Evolutionary conservation across 2,329 filamentous ascomycete species (phyloP).

Genomic region (Claviceps cyperi): DNA sequence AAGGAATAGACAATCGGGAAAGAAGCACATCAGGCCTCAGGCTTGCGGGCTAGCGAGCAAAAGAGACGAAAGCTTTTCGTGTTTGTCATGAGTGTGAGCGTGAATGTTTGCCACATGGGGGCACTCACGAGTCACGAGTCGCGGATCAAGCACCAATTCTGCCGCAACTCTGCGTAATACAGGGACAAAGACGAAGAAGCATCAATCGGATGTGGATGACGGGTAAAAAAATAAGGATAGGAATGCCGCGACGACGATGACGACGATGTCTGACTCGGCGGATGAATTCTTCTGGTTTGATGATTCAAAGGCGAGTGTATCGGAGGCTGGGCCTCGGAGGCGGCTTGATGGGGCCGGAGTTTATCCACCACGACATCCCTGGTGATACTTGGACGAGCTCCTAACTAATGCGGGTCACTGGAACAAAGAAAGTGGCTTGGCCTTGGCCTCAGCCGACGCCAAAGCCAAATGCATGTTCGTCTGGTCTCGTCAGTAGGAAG

Average conservation of each 20-base stretch:
- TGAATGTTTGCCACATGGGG: not conserved
- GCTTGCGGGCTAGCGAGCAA: not conserved
- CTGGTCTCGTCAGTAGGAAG: not conserved
- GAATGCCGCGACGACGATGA: not conserved
- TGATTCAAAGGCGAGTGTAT: not conserved
- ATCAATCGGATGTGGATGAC: not conserved
- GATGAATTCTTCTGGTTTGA: not conserved
- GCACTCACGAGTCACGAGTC: not conserved
- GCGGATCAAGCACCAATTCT: not conserved
- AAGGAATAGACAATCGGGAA: not conserved
- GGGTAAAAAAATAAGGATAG: not conserved
- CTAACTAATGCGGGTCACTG: not conserved
- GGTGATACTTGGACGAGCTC: too few relatives aligned
- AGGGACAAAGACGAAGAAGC: not conserved
- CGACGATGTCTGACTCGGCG: not conserved
- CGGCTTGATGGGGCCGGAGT: conserved; percentile 2
- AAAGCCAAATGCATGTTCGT: not conserved
- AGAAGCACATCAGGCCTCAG: not conserved
- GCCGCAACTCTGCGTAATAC: not conserved
- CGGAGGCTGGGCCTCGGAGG: not conserved
- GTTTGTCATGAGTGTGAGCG: not conserved
- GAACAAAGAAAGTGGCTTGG: not conserved
- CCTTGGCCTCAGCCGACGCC: not conserved
- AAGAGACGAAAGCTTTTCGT: not conserved
- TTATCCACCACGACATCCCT: conserved; percentile 3